Evolutionary conservation across 768 basidiomycete genomes (phyloP).

Genomic region (Podaxis sp.): DNA sequence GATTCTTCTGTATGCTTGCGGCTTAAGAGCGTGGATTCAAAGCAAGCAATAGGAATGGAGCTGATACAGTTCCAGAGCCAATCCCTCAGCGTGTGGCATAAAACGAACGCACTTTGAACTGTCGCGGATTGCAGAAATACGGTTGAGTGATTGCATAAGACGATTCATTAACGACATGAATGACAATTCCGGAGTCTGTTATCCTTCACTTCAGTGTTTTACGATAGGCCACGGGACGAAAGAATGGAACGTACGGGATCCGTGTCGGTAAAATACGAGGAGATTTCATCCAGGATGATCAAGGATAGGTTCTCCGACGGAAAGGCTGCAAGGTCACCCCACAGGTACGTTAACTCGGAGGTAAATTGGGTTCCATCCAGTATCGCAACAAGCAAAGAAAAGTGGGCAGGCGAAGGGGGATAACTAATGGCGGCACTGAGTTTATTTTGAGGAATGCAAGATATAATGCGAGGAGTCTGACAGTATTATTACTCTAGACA

Average conservation of each 20-base stretch:
- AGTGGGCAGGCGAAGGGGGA: conserved; percentile 55
- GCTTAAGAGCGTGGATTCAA: background rate
- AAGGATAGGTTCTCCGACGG: conserved; percentile 26
- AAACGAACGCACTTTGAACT: background rate
- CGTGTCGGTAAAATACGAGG: conserved; percentile 40
- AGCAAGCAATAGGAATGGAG: conserved; percentile 6
- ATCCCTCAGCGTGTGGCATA: too few species aligned
- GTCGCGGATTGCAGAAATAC: background rate
- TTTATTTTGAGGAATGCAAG: conserved; percentile 10
- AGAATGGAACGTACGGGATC: conserved; percentile 7
- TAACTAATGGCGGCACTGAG: conserved; percentile 40
- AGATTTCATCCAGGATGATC: conserved; percentile 59
- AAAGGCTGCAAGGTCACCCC: background rate
- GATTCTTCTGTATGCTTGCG: background rate
- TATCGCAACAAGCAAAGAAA: conserved; percentile 47
- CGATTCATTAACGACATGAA: conserved; percentile 7
- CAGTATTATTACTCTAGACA: conserved; percentile 51
- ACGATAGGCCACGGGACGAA: conserved; percentile 1
- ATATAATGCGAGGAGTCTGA: conserved; percentile 26
- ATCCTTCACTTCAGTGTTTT: background rate
- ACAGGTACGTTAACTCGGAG: background rate
- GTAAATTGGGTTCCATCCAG: conserved; percentile 22
- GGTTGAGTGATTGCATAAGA: background rate
- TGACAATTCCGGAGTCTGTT: background rate
- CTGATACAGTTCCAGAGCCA: background rate